Evolutionary conservation across 1,139 yeast species (phyloP).

Genomic region (Barnettozyma hawaiiensis): DNA sequence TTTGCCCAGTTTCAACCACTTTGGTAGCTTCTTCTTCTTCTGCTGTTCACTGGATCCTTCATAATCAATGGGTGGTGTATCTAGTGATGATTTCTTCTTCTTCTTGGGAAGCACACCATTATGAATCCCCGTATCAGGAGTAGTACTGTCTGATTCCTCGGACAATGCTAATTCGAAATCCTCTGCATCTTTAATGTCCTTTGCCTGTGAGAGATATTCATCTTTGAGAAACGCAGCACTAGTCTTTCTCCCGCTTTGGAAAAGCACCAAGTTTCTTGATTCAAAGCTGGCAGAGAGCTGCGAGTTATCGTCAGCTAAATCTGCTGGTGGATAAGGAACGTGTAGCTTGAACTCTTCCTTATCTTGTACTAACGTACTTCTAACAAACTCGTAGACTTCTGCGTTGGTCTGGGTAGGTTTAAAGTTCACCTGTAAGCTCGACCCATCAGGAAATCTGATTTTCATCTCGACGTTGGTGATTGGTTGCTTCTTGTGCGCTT

Average conservation of each 20-base stretch:
- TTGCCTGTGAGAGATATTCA: slow-evolving; percentile 31
- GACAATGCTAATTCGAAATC: slow-evolving; percentile 33
- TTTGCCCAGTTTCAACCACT: slow-evolving; percentile 35
- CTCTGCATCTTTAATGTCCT: slow-evolving; percentile 35
- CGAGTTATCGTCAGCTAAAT: slow-evolving; percentile 24
- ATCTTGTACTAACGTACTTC: slow-evolving; percentile 14
- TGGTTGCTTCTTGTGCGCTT: slow-evolving; percentile 14
- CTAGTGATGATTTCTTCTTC: too few relatives aligned
- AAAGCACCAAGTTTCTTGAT: slow-evolving; percentile 31
- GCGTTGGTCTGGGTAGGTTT: slow-evolving; percentile 32
- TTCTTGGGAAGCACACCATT: slow-evolving; percentile 20
- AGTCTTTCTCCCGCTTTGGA: slow-evolving; percentile 18
- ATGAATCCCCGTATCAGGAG: slow-evolving; percentile 10
- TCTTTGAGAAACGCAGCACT: slow-evolving; percentile 26
- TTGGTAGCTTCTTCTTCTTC: slow-evolving; percentile 32
- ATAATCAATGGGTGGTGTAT: too few relatives aligned
- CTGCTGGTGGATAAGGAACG: slow-evolving; percentile 38
- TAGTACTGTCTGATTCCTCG: slow-evolving; percentile 12
- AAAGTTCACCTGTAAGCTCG: slow-evolving; percentile 44
- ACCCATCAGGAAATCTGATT: slow-evolving; percentile 49
- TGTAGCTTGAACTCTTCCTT: slow-evolving; percentile 35
- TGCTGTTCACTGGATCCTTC: slow-evolving; percentile 9
- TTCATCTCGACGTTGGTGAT: slow-evolving; percentile 35
- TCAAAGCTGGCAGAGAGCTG: slow-evolving; percentile 26
- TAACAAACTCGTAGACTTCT: slow-evolving; percentile 39